Percentiles rank a stretch among this genome's conserved stretches.
Evolutionary conservation across 805 yeast species (phyloP).

Genomic region (Kazachstania africana): DNA sequence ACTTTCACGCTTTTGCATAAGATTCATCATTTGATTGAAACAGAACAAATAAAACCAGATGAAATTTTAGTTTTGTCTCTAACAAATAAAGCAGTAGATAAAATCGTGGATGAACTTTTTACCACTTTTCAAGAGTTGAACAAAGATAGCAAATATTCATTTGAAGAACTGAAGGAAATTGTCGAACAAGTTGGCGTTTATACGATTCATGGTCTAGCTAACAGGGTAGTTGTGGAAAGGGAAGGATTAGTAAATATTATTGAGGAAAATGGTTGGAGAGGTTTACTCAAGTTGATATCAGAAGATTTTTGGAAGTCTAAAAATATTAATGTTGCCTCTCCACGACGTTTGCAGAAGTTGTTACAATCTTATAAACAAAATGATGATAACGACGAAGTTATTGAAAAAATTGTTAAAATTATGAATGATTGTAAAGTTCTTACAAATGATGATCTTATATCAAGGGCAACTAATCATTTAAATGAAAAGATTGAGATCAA

Average conservation of each 20-base stretch:
- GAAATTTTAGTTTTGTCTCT: constrained; percentile 52
- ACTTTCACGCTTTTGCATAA: constrained; percentile 47
- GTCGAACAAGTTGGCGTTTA: constrained; percentile 30
- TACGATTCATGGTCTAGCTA: constrained; percentile 59
- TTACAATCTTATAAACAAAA: constrained; percentile 10
- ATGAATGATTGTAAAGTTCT: constrained; percentile 26
- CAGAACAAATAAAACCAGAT: constrained; percentile 32
- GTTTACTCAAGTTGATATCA: constrained; percentile 28
- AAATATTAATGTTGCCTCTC: constrained; percentile 3
- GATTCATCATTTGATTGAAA: constrained; percentile 34
- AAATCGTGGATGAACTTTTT: constrained; percentile 25
- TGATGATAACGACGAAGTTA: constrained; percentile 4
- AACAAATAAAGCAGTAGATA: constrained; percentile 58
- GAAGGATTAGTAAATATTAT: constrained; percentile 31
- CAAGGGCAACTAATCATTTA: constrained; percentile 12
- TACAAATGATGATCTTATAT: constrained; percentile 24
- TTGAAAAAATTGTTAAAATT: constrained; percentile 16
- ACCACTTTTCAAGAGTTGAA: constrained; percentile 26
- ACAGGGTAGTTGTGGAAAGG: constrained; percentile 33
- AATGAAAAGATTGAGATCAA: no score
- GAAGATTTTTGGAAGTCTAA: constrained; percentile 9
- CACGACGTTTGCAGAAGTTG: constrained; percentile 12
- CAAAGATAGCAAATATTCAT: constrained; percentile 4
- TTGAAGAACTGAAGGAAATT: constrained; percentile 5
- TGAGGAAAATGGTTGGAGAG: constrained; percentile 46